phyloP scores from a whole-genome alignment of 768 basidiomycete genomes.

The Omphalotus guepiniiformis region DNA sequence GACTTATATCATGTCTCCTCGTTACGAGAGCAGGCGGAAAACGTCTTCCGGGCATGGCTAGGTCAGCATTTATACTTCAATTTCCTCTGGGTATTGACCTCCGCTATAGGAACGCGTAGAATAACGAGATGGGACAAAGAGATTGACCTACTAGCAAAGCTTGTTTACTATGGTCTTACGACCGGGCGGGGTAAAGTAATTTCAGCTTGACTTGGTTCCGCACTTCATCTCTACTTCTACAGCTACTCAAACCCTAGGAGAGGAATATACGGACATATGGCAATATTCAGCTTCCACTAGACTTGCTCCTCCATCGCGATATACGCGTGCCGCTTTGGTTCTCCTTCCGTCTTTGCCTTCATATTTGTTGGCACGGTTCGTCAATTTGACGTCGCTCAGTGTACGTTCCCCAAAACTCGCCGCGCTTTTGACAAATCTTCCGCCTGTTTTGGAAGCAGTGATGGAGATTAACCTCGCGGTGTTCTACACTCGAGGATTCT shows the following conservation, averaged over 20 bases:
- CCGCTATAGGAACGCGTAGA: slow-evolving; percentile 66
- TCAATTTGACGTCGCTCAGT: slow-evolving; percentile 30
- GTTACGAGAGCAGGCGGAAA: slow-evolving; percentile 72
- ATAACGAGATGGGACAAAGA: slow-evolving; percentile 79
- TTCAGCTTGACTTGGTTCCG: background rate
- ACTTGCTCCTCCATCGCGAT: slow-evolving; percentile 39
- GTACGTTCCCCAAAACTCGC: slow-evolving; percentile 32
- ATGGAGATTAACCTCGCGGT: slow-evolving; percentile 73
- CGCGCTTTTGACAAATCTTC: slow-evolving; percentile 35
- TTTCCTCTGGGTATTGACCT: background rate
- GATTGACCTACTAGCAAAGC: slow-evolving; percentile 61
- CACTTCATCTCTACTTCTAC: slow-evolving; percentile 10
- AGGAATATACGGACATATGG: slow-evolving; percentile 88
- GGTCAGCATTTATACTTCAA: slow-evolving; percentile 40
- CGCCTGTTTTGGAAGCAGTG: slow-evolving; percentile 49
- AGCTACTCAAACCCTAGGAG: slow-evolving; percentile 85
- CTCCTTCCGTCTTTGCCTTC: slow-evolving; percentile 63
- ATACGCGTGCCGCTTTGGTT: slow-evolving; percentile 49
- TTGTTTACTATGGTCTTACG: slow-evolving; percentile 72
- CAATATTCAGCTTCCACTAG: slow-evolving; percentile 46
- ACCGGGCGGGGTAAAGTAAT: slow-evolving; percentile 61
- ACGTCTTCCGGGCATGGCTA: slow-evolving; percentile 70
- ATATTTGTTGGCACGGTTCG: slow-evolving; percentile 55
- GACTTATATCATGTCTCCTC: slow-evolving; percentile 75
- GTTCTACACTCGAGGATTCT: slow-evolving; percentile 79